Evolutionary conservation across 345 rosid genomes (phyloP).

Genomic region (Salix arbutifolia): DNA sequence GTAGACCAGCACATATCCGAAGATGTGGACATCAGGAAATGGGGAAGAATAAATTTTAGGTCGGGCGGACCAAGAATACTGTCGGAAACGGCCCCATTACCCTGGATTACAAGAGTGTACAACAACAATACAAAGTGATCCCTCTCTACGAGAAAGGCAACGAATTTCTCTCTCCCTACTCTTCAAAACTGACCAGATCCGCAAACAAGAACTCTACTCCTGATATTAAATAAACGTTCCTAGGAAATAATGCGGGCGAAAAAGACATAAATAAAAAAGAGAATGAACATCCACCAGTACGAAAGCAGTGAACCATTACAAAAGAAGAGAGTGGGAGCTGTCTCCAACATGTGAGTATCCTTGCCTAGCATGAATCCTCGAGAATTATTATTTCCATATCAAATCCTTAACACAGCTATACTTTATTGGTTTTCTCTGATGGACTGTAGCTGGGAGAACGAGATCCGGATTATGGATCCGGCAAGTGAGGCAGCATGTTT

Average conservation of each 20-base stretch:
- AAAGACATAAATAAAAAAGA: neutral
- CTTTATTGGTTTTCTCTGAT: slow-evolving; percentile 21
- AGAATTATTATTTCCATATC: slow-evolving; percentile 2
- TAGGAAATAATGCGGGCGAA: neutral
- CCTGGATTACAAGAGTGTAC: slow-evolving; percentile 26
- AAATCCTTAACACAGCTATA: neutral
- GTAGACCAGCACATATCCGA: neutral
- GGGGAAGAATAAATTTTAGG: neutral
- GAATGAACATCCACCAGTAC: slow-evolving; percentile 20
- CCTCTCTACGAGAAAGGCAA: neutral
- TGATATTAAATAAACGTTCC: slow-evolving; percentile 5
- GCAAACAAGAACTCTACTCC: slow-evolving; percentile 14
- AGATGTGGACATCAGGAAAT: neutral
- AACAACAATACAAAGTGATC: slow-evolving; percentile 20
- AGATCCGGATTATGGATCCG: slow-evolving; percentile 81
- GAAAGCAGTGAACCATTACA: slow-evolving; percentile 20
- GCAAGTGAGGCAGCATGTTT: slow-evolving; percentile 82
- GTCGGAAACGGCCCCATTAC: slow-evolving; percentile 3
- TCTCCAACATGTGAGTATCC: slow-evolving; percentile 25
- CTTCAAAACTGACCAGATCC: slow-evolving; percentile 25
- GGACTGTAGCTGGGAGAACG: slow-evolving; percentile 93
- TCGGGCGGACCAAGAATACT: neutral
- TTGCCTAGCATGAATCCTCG: slow-evolving; percentile 19
- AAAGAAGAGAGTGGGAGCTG: slow-evolving; percentile 9
- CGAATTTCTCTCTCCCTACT: slow-evolving; percentile 10